Evolutionary conservation across 495 filamentous ascomycete genomes (phyloP).

Genomic region (Saxispiralis lemnorum): DNA sequence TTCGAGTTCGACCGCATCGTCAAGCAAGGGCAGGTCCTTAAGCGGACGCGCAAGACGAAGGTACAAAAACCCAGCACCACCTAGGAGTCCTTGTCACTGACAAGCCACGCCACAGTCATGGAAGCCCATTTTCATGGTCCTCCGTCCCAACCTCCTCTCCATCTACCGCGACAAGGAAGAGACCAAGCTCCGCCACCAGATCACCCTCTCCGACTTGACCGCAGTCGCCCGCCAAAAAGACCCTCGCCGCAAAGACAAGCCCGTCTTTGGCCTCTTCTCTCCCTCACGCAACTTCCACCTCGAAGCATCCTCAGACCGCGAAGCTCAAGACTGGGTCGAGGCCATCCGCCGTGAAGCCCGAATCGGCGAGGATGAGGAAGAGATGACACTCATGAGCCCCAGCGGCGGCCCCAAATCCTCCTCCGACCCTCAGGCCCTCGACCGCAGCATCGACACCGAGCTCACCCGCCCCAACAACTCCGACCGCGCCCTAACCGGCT

Average conservation of each 20-base stretch:
- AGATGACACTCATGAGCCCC: conserved; percentile 52
- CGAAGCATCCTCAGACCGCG: conserved; percentile 49
- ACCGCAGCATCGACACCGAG: conserved; percentile 21
- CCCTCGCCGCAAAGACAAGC: conserved; percentile 57
- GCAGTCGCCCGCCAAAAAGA: conserved; percentile 78
- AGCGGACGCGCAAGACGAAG: conserved; percentile 86
- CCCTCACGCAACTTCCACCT: conserved; percentile 83
- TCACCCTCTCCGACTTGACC: conserved; percentile 76
- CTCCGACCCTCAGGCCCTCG: conserved; percentile 19
- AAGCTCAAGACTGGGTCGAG: conserved; percentile 75
- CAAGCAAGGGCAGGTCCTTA: conserved; percentile 69
- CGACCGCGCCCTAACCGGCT: conserved; percentile 22
- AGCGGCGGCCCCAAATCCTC: conserved; percentile 18
- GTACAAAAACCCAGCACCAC: conserved; percentile 28
- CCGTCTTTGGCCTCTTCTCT: conserved; percentile 88
- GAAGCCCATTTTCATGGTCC: conserved; percentile 78
- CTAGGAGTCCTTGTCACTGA: too few species aligned
- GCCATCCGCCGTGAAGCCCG: conserved; percentile 62
- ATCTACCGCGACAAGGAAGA: conserved; percentile 88
- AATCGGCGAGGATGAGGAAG: conserved; percentile 70
- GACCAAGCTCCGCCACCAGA: conserved; percentile 70
- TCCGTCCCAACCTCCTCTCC: conserved; percentile 82
- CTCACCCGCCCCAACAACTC: conserved; percentile 17
- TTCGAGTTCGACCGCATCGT: conserved; percentile 89
- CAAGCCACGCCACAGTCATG: conserved; percentile 38